Percentiles rank a stretch among this genome's conserved stretches.
Evolutionary conservation across 352 stramenopile genomes (phyloP).

Genomic region (Pythium brassicae): DNA sequence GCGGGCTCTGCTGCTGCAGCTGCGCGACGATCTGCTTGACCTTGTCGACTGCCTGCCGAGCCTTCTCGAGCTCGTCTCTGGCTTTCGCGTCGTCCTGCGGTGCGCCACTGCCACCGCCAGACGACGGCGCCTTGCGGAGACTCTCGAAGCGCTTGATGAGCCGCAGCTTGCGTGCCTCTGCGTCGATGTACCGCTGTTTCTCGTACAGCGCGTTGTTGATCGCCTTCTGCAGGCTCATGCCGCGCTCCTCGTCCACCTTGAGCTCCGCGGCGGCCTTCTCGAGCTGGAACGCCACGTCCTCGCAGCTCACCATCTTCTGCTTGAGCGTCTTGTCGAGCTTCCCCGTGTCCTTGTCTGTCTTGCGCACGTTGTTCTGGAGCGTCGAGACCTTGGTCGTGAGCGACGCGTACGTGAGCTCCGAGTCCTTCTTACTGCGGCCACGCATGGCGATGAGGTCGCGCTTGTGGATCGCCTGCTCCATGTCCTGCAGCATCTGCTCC

Average conservation of each 20-base stretch:
- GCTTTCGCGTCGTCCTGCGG: slow-evolving; percentile 46
- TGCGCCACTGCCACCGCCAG: slow-evolving; percentile 22
- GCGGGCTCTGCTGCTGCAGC: slow-evolving; percentile 64
- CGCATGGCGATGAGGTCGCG: slow-evolving; percentile 90
- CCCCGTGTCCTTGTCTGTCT: slow-evolving; percentile 57
- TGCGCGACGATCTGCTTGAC: slow-evolving; percentile 57
- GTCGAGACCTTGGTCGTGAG: slow-evolving; percentile 84
- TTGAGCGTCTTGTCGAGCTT: slow-evolving; percentile 70
- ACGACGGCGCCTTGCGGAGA: slow-evolving; percentile 31
- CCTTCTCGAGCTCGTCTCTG: slow-evolving; percentile 47
- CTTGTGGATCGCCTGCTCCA: slow-evolving; percentile 93
- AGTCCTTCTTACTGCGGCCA: slow-evolving; percentile 76
- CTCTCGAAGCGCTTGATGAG: slow-evolving; percentile 68
- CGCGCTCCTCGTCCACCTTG: slow-evolving; percentile 70
- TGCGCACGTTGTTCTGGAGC: slow-evolving; percentile 66
- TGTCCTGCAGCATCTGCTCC: slow-evolving; percentile 92
- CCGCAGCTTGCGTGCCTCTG: slow-evolving; percentile 58
- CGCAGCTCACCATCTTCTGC: slow-evolving; percentile 43
- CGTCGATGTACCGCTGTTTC: slow-evolving; percentile 86
- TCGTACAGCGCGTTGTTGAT: slow-evolving; percentile 91
- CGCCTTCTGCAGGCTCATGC: slow-evolving; percentile 54
- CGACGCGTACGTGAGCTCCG: slow-evolving; percentile 77
- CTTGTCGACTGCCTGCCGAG: slow-evolving; percentile 32
- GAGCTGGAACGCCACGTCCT: slow-evolving; percentile 72
- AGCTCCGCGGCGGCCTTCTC: slow-evolving; percentile 76